phyloP scores from a whole-genome alignment of 2,329 filamentous ascomycete species.

The Fusarium pseudocircinatum region DNA sequence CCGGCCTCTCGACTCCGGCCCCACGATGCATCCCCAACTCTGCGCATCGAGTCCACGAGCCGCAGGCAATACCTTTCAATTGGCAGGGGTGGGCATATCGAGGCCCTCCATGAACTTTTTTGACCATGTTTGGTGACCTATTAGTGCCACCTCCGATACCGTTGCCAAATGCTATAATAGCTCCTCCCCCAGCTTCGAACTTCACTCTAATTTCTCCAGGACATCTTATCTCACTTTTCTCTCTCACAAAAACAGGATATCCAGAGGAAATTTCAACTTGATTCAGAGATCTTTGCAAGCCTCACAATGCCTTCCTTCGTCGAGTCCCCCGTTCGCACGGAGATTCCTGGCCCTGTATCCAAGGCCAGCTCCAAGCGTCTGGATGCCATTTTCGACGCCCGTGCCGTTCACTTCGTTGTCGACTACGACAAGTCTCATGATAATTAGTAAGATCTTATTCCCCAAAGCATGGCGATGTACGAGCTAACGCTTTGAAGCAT shows the following conservation, averaged over 20 bases:
- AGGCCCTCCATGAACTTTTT: slow-evolving; percentile 31
- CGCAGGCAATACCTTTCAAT: slow-evolving; percentile 21
- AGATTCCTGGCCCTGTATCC: slow-evolving; percentile 53
- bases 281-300: slow-evolving; percentile 11
- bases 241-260: slow-evolving; percentile 21
- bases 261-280: slow-evolving; percentile 16
- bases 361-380: slow-evolving; percentile 54
- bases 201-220: slow-evolving; percentile 25
- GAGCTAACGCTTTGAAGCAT: slow-evolving; percentile 45
- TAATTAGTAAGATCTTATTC: slow-evolving; percentile 53
- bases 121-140: slow-evolving; percentile 11
- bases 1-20: slow-evolving; percentile 41
- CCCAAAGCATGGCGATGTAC: no score
- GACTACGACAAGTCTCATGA: slow-evolving; percentile 63
- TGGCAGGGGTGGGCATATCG: slow-evolving; percentile 19
- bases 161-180: slow-evolving; percentile 43
- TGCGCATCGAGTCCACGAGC: slow-evolving; percentile 31
- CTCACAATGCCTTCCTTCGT: slow-evolving; percentile 48
- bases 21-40: slow-evolving; percentile 30
- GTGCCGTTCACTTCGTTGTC: slow-evolving; percentile 62
- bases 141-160: slow-evolving; percentile 29
- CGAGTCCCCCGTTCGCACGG: slow-evolving; percentile 49
- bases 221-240: slow-evolving; percentile 29
- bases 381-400: slow-evolving; percentile 60
- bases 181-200: slow-evolving; percentile 30